A percentile compares a stretch with the other conserved stretches of the same genome.
Evolutionary conservation across 1,284 basidiomycete species (phyloP).

Genomic region (Tylopilus sp.): DNA sequence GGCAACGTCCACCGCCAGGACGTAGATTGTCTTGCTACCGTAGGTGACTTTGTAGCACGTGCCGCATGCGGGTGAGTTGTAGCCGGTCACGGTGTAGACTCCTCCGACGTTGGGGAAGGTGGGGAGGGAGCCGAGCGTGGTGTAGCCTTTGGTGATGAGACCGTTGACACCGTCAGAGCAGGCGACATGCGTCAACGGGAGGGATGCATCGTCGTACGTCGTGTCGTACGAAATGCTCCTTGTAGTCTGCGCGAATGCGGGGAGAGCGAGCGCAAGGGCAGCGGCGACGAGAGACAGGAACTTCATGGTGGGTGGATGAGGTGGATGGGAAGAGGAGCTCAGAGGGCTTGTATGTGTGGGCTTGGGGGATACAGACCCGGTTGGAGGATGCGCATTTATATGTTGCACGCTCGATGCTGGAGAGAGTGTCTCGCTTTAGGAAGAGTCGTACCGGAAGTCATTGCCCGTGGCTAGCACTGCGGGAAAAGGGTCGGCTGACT

Average conservation of each 20-base stretch:
- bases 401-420: not conserved
- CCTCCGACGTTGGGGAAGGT: constrained; percentile 52
- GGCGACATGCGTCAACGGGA: constrained; percentile 38
- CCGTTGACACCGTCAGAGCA: constrained; percentile 47
- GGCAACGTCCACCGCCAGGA: constrained; percentile 35
- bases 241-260: constrained; percentile 12
- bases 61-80: constrained; percentile 30
- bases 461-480: not conserved
- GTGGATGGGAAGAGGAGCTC: not conserved
- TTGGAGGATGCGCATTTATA: constrained; percentile 15
- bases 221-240: constrained; percentile 30
- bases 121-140: constrained; percentile 46
- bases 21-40: constrained; percentile 16
- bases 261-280: constrained; percentile 15
- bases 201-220: constrained; percentile 38
- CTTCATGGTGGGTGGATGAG: constrained; percentile 20
- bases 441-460: not conserved
- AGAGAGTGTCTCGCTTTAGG: not conserved
- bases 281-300: constrained; percentile 13
- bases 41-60: constrained; percentile 35
- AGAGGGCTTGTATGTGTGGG: not conserved
- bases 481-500: constrained; percentile 9
- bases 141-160: constrained; percentile 42
- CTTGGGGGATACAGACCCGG: not conserved
- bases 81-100: constrained; percentile 36